Evolutionary conservation across 768 basidiomycete genomes (phyloP).

Genomic region (Amanita rimosa): DNA sequence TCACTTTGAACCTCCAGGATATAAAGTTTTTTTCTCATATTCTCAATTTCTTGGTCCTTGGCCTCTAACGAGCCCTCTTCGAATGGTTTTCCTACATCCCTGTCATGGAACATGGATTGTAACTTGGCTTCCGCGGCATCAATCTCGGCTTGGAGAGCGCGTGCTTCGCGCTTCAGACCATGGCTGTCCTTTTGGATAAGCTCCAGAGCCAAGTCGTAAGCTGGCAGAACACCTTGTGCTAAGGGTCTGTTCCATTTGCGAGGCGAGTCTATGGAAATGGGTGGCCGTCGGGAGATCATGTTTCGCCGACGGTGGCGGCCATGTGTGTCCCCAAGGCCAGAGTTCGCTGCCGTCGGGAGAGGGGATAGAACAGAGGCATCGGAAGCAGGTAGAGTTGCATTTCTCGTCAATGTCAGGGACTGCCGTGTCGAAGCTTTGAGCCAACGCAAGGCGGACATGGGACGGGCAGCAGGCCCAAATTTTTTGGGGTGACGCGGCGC

Average conservation of each 20-base stretch:
- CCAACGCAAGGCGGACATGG: slow-evolving; percentile 16
- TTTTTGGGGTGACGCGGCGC: slow-evolving; percentile 5
- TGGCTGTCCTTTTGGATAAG: slow-evolving; percentile 55
- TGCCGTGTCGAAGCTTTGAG: slow-evolving; percentile 14
- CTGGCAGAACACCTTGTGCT: slow-evolving; percentile 50
- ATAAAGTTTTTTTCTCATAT: slow-evolving; percentile 34
- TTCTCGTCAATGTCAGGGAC: slow-evolving; percentile 12
- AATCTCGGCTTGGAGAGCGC: slow-evolving; percentile 23
- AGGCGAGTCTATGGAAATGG: slow-evolving; percentile 39
- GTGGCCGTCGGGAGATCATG: slow-evolving; percentile 28
- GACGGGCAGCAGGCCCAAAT: neutral
- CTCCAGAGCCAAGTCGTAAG: slow-evolving; percentile 77
- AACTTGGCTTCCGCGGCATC: slow-evolving; percentile 14
- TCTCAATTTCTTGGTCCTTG: slow-evolving; percentile 27
- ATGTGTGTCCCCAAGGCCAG: slow-evolving; percentile 12
- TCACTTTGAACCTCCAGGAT: slow-evolving; percentile 72
- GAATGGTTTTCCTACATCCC: slow-evolving; percentile 15
- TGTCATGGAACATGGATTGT: slow-evolving; percentile 10
- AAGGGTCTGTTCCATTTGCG: slow-evolving; percentile 59
- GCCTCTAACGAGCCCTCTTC: slow-evolving; percentile 17
- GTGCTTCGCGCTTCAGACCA: slow-evolving; percentile 32
- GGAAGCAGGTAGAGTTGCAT: slow-evolving; percentile 13
- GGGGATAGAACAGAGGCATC: slow-evolving; percentile 3
- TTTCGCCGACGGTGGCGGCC: slow-evolving; percentile 17
- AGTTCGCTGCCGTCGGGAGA: slow-evolving; percentile 1